phyloP scores from a whole-genome alignment of 192 early-diverging fungal genomes.

The Coemansia sp. region DNA sequence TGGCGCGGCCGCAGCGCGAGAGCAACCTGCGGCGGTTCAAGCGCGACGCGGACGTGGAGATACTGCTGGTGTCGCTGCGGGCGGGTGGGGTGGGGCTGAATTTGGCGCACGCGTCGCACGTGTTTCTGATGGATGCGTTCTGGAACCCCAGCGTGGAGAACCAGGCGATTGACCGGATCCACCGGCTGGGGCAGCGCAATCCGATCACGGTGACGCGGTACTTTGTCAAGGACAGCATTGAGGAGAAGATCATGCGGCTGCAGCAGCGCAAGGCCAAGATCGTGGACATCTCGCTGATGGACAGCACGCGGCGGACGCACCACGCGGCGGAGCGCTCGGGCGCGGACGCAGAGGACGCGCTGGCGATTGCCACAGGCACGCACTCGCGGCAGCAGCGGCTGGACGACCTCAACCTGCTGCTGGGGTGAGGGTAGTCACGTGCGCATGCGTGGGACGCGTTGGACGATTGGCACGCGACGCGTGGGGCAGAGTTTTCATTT shows the following conservation, averaged over 20 bases:
- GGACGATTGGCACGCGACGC: neutral
- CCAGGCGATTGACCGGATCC: constrained; percentile 79
- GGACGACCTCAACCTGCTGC: constrained; percentile 41
- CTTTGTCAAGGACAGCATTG: constrained; percentile 68
- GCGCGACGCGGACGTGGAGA: constrained; percentile 53
- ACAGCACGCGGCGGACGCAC: constrained; percentile 28
- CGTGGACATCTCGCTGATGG: constrained; percentile 49
- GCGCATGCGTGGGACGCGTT: neutral
- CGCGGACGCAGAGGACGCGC: constrained; percentile 7
- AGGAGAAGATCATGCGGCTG: constrained; percentile 79
- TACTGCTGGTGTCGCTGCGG: constrained; percentile 65
- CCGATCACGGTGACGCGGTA: constrained; percentile 66
- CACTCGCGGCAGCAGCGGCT: constrained; percentile 50
- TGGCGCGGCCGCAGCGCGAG: constrained; percentile 60
- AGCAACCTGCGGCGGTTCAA: constrained; percentile 60
- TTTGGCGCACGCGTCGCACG: constrained; percentile 67
- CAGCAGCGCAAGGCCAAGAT: constrained; percentile 73
- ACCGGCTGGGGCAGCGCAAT: constrained; percentile 68
- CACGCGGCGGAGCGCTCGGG: constrained; percentile 1
- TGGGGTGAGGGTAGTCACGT: constrained; percentile 14
- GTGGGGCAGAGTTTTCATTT: too few relatives aligned
- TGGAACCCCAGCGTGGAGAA: constrained; percentile 76
- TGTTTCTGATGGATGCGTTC: constrained; percentile 71
- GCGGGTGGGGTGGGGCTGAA: constrained; percentile 75
- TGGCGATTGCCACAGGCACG: constrained; percentile 30